phyloP scores from a whole-genome alignment of 345 rosid genomes.

The Litchi chinensis region DNA sequence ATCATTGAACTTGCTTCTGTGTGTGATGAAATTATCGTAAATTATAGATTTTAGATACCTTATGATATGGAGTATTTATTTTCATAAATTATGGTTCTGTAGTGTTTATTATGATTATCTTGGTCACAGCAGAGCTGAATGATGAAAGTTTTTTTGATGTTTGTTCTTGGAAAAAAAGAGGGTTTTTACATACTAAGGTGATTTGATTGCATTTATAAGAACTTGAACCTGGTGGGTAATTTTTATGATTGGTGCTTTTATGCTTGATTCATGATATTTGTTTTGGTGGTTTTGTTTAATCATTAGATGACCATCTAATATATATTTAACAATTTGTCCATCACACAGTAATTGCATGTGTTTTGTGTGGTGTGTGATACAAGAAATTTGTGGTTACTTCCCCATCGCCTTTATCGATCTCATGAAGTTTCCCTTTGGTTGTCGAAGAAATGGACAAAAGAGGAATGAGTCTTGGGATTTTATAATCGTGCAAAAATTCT shows the following conservation, averaged over 20 bases:
- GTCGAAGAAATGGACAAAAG: not conserved
- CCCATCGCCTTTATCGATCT: not conserved
- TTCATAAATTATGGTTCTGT: not conserved
- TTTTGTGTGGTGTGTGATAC: not conserved
- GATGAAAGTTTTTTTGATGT: not conserved
- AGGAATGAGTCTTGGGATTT: not conserved
- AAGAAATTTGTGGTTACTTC: not conserved
- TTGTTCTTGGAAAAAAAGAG: not conserved
- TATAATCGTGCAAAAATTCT: not conserved
- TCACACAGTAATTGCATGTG: not conserved
- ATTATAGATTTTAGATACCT: not conserved
- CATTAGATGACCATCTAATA: not conserved
- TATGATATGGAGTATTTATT: not conserved
- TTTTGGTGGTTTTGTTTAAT: not conserved
- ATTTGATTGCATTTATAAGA: not conserved
- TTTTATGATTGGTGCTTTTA: not conserved
- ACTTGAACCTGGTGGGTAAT: not conserved
- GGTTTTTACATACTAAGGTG: not conserved
- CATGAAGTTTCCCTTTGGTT: not conserved
- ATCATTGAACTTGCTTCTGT: not conserved
- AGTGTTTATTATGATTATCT: not conserved
- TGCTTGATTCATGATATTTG: not conserved
- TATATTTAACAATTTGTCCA: not conserved
- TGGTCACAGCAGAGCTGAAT: not conserved
- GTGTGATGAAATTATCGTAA: slow-evolving; percentile 9